Conservation (phyloP, 2,329 filamentous ascomycete genomes). For the Ophiostoma sp. region DNA sequence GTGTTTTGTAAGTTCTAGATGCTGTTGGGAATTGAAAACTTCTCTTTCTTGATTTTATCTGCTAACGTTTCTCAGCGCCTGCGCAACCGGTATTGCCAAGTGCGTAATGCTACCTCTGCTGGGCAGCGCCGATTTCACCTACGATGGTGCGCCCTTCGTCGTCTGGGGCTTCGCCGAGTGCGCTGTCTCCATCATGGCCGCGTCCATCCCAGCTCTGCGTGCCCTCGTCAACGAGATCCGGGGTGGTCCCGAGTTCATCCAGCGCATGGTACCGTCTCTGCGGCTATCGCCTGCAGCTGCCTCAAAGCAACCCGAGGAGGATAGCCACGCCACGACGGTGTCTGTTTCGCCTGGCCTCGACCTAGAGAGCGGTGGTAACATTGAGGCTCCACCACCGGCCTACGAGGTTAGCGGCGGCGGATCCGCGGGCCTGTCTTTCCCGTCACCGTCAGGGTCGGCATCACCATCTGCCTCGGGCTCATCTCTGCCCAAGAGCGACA, state of each 20-base stretch:
- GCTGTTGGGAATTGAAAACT: too few relatives aligned
- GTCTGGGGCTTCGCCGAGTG: slow-evolving; percentile 36
- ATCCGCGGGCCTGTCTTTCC: not conserved
- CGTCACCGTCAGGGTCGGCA: not conserved
- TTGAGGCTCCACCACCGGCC: not conserved
- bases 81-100: slow-evolving; percentile 34
- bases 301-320: slow-evolving; percentile 10
- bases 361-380: not conserved
- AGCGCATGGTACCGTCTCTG: slow-evolving; percentile 21
- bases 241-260: slow-evolving; percentile 6
- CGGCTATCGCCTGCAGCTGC: not conserved
- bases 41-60: not conserved
- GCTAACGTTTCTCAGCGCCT: slow-evolving; percentile 29
- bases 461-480: not conserved
- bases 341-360: not conserved
- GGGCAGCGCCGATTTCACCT: slow-evolving; percentile 28
- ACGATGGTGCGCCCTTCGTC: slow-evolving; percentile 24
- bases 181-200: slow-evolving; percentile 37
- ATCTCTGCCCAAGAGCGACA: not conserved
- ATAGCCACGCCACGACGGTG: slow-evolving; percentile 2
- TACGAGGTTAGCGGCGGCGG: not conserved
- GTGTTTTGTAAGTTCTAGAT: slow-evolving; percentile 36
- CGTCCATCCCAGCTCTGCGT: slow-evolving; percentile 37
- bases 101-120: slow-evolving; percentile 30
- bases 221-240: slow-evolving; percentile 31